Conservation (phyloP, 345 rosid species). For the Pistacia integerrima region DNA sequence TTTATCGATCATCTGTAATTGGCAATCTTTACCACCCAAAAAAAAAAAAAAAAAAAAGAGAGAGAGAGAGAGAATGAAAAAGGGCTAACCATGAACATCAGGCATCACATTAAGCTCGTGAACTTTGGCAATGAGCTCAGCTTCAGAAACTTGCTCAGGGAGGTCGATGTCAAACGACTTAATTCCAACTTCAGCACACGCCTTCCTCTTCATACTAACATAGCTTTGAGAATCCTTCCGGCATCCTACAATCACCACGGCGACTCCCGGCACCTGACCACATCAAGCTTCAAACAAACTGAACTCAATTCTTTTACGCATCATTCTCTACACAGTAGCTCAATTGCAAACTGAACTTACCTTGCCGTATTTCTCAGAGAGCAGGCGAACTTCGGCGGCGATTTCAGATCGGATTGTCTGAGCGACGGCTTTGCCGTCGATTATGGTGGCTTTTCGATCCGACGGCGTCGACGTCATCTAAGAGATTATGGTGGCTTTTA, state of each 20-base stretch:
- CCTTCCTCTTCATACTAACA: slow-evolving; percentile 88
- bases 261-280: slow-evolving; percentile 85
- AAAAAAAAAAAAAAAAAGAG: no score
- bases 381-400: slow-evolving; percentile 64
- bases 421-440: slow-evolving; percentile 81
- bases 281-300: neutral
- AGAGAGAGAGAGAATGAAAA: neutral
- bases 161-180: slow-evolving; percentile 73
- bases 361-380: slow-evolving; percentile 72
- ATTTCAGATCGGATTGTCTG: slow-evolving; percentile 82
- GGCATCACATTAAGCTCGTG: slow-evolving; percentile 76
- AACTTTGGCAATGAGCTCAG: slow-evolving; percentile 78
- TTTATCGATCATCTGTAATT: neutral
- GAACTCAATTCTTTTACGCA: neutral
- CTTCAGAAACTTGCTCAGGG: slow-evolving; percentile 74
- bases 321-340: no score
- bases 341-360: slow-evolving; percentile 23
- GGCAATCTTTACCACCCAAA: no score
- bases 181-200: slow-evolving; percentile 91
- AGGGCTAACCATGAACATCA: slow-evolving; percentile 73
- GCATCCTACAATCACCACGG: slow-evolving; percentile 80
- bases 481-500: neutral
- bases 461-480: slow-evolving; percentile 47
- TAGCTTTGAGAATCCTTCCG: slow-evolving; percentile 90
- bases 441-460: slow-evolving; percentile 43